Evolutionary conservation across 1,284 basidiomycete genomes (phyloP), one percentile per base, ranked within the genome.

Genomic region (Malassezia cuniculi): DNA sequence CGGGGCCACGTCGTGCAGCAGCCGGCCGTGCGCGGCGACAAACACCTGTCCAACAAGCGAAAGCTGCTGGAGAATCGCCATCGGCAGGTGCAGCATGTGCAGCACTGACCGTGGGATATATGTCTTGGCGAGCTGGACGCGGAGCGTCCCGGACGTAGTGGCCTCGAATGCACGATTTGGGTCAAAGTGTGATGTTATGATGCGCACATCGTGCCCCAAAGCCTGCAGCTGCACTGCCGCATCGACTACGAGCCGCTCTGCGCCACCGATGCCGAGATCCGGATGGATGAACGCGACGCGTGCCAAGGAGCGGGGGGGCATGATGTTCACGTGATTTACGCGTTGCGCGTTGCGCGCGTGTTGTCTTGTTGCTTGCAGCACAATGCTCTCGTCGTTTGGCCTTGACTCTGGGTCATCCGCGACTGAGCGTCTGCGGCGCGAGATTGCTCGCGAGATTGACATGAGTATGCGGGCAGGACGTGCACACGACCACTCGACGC

Each of bases 251-350:
- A 95, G 75, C 30, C 87, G 75, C 69, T 97, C 90, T 1, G 90
- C 90, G 10, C 90, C 90, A 83, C 89, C 89, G 38, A 94, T 90
- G 35, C 89, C 89, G 4, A 94, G 73, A 71, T 95, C 89, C 17
- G 89, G 89, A 66, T 95, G 89, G 39, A 94, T 74, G 69, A 94
- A 89, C 3, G 82, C 86, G 48, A 95, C 74, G 17, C 19, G 18
- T 14, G 12, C 12, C 28, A n/a, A 10, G 8, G 28, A 15, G 12
- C 28, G 28, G 12, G 12, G 8, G 12, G 10, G 10, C 8, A 10
- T 15, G 16, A 14, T 15, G 31, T 7, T 14, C 31, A 12, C 4
- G 31, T n/a, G 31, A 18, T 6, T 10, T 10, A 17, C 28, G n/a
- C 28, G 28, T n/a, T 6, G 8, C 28, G 8, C n/a, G n/a, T n/a